phyloP scores from a whole-genome alignment of 106 monocot genomes.

The Dendrobium nobile region DNA sequence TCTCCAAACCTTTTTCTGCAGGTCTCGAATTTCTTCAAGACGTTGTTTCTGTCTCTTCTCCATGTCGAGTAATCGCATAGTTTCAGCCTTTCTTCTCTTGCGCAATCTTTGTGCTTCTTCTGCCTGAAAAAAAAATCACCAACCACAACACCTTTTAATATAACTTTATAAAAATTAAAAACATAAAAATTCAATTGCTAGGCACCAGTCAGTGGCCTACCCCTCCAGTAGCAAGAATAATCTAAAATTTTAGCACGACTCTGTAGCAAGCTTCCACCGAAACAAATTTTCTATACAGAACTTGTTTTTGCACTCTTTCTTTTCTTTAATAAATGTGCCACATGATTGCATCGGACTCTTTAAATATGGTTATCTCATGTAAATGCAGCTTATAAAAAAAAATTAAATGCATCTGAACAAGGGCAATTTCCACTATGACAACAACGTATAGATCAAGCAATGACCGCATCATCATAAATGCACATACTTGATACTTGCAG shows the following conservation, averaged over 20 bases:
- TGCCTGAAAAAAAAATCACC: slow-evolving; percentile 28
- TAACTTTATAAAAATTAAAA: neutral
- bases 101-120: slow-evolving; percentile 73
- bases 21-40: slow-evolving; percentile 77
- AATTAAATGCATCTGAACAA: neutral
- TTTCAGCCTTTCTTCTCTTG: slow-evolving; percentile 61
- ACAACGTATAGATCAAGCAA: neutral
- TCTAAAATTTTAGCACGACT: neutral
- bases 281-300: neutral
- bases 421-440: neutral
- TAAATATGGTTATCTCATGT: neutral
- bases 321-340: neutral
- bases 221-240: neutral
- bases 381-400: neutral
- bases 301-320: neutral
- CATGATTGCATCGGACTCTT: neutral
- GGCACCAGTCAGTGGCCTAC: neutral
- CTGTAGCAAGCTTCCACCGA: neutral
- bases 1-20: slow-evolving; percentile 68
- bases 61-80: slow-evolving; percentile 64
- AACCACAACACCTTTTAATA: neutral
- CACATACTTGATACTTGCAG: neutral
- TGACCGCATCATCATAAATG: neutral
- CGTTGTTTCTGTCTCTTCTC: slow-evolving; percentile 88
- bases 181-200: neutral